A percentile compares a stretch with the other conserved stretches of the same genome.
Conservation (phyloP, 202 grass and related monocot species). For the Zoysia matrella region DNA sequence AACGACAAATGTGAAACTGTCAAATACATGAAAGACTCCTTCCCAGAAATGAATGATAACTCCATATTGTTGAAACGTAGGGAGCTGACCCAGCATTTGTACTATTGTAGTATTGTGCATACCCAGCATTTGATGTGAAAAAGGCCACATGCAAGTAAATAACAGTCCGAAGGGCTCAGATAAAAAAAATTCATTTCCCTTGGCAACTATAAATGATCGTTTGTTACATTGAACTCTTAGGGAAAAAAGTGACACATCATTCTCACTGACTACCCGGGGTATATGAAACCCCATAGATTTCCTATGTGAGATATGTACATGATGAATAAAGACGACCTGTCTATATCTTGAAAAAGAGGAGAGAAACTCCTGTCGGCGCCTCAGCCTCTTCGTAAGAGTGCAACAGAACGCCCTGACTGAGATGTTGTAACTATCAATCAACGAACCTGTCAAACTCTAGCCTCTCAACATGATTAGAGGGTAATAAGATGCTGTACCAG, state of each 20-base stretch:
- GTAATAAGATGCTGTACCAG: not conserved
- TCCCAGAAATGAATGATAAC: not conserved
- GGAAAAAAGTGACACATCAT: slow-evolving; percentile 18
- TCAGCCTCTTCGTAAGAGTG: not conserved
- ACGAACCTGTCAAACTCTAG: slow-evolving; percentile 48
- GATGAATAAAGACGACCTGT: not conserved
- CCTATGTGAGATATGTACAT: slow-evolving; percentile 32
- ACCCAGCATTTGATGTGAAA: not conserved
- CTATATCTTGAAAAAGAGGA: not conserved
- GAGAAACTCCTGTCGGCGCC: slow-evolving; percentile 5
- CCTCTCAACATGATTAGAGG: slow-evolving; percentile 47
- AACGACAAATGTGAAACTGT: not conserved
- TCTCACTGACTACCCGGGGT: not conserved
- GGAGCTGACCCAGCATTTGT: not conserved
- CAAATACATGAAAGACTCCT: not conserved
- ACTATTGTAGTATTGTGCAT: too few species aligned
- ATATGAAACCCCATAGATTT: slow-evolving; percentile 20
- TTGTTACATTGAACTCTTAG: slow-evolving; percentile 45
- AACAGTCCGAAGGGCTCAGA: not conserved
- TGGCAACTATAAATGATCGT: slow-evolving; percentile 4
- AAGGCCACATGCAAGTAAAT: not conserved
- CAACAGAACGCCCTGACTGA: not conserved
- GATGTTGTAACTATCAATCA: not conserved
- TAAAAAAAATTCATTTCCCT: slow-evolving; percentile 38
- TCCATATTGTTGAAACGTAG: not conserved